Percentiles rank a stretch among this genome's conserved stretches.
Conservation (phyloP, 331 rosid species). For the Ulmus americana region DNA sequence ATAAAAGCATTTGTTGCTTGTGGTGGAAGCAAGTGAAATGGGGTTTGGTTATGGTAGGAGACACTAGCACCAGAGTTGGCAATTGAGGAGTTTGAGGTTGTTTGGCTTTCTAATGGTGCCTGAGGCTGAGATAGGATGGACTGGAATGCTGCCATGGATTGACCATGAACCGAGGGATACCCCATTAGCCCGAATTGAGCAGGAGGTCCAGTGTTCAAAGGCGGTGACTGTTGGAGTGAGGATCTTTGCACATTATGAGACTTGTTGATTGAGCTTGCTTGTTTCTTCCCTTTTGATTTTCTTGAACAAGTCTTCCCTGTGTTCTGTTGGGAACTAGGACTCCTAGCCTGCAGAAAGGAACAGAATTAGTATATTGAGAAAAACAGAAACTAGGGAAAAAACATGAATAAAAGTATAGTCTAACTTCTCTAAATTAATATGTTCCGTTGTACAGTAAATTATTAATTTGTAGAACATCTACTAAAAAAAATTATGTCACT, state of each 20-base stretch:
- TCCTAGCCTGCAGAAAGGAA: slow-evolving; percentile 35
- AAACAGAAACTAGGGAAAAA: neutral
- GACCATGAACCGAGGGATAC: slow-evolving; percentile 36
- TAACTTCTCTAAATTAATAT: too few species aligned
- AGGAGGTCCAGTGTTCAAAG: slow-evolving; percentile 27
- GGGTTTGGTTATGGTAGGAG: slow-evolving; percentile 29
- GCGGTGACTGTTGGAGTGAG: slow-evolving; percentile 23
- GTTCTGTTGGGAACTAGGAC: slow-evolving; percentile 33
- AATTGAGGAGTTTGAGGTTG: slow-evolving; percentile 26
- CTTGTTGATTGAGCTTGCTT: slow-evolving; percentile 23
- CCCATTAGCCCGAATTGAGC: slow-evolving; percentile 45
- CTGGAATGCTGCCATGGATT: slow-evolving; percentile 41
- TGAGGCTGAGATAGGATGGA: slow-evolving; percentile 39
- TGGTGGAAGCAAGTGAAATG: slow-evolving; percentile 43
- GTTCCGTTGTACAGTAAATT: too few species aligned
- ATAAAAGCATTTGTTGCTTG: slow-evolving; percentile 47
- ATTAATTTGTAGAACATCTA: too few species aligned
- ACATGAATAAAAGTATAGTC: too few species aligned
- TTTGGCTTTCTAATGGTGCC: slow-evolving; percentile 29
- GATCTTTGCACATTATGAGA: slow-evolving; percentile 21
- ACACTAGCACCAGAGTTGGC: slow-evolving; percentile 27
- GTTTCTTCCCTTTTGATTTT: slow-evolving; percentile 54
- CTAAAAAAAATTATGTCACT: too few species aligned
- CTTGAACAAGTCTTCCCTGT: slow-evolving; percentile 27
- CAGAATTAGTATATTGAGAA: slow-evolving; percentile 7